Evolutionary conservation across 78 protist genomes (phyloP), one percentile per base, ranked within the genome.

Genomic region (slime mould (Dictyostelium discoideum)): DNA sequence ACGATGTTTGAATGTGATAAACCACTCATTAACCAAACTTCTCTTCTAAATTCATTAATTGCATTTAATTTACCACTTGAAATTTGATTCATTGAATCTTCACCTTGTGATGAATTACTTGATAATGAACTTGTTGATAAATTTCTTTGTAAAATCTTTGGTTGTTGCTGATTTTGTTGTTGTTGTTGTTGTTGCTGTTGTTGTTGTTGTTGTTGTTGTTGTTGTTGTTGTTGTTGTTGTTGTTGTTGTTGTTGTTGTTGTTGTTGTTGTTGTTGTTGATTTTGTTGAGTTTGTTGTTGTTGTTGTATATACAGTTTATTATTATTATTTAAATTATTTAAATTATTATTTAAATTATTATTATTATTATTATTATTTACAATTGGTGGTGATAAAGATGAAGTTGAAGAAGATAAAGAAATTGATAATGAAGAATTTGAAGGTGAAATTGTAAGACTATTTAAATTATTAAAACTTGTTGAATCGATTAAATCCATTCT

Each of bases 1-100:
- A 95, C 92, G 65, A 95, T 87, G 46, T 95, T 95, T 26, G 88
- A 72, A 50, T 95, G 97, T 26, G 85, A 50, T 5, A 95, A 85
- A 29, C 83, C 85, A 69, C 89, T 77, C 97, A 95, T 84, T 37
- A 95, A 44, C 97, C 94, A 85, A 69, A 87, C 97, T 50, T 95
- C 97, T 60, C 94, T 87, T 46, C 97, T 46, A 44, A 95, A 95
- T 78, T 95, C 94, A 32, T 93, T 82, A 42, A 90, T 82, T 4
- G 88, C 95, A 24, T 63, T 46, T 32, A 90, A 50, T 77, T 82
- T 80, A 26, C 80, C 2, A 63, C 37, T 57, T 46, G 82, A 29
- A 39, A 48, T 16, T 24, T 29, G 50, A 42, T 85, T 42, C 16
- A 22, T 50, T 26, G 92, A 72, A 16, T 86, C 92, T 22, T 90